Evolutionary conservation across 768 basidiomycete species (phyloP).

Genomic region (Suillus ampliporus): DNA sequence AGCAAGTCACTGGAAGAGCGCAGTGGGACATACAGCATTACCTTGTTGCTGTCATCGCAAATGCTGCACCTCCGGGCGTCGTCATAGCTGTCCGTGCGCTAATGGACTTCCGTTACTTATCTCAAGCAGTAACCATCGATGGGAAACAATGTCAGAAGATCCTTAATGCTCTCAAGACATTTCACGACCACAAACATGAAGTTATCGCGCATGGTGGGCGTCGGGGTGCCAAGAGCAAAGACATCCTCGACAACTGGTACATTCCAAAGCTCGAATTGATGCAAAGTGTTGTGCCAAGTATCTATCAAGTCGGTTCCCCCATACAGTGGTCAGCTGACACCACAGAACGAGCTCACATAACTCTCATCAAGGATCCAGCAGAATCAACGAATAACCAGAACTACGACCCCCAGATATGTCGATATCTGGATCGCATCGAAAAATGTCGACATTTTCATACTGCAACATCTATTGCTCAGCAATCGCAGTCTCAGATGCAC

Average conservation of each 20-base stretch:
- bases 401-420: constrained; percentile 42
- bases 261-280: constrained; percentile 50
- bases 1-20: constrained; percentile 47
- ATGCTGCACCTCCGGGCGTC: constrained; percentile 33
- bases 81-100: constrained; percentile 41
- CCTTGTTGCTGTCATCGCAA: constrained; percentile 40
- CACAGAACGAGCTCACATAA: constrained; percentile 42
- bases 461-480: background rate
- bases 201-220: constrained; percentile 41
- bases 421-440: constrained; percentile 35
- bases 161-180: constrained; percentile 30
- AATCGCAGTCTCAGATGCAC: background rate
- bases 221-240: constrained; percentile 26
- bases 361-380: constrained; percentile 38
- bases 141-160: constrained; percentile 27
- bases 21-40: constrained; percentile 43
- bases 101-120: constrained; percentile 43
- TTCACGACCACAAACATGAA: constrained; percentile 40
- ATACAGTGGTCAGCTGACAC: constrained; percentile 44
- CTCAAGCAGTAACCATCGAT: constrained; percentile 36
- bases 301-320: constrained; percentile 33
- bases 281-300: constrained; percentile 38
- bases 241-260: constrained; percentile 39
- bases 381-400: constrained; percentile 33
- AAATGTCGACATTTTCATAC: constrained; percentile 34